Evolutionary conservation across 306 rosid genomes (phyloP), one percentile per base, ranked within the genome.

Genomic region (Neltuma alba): DNA sequence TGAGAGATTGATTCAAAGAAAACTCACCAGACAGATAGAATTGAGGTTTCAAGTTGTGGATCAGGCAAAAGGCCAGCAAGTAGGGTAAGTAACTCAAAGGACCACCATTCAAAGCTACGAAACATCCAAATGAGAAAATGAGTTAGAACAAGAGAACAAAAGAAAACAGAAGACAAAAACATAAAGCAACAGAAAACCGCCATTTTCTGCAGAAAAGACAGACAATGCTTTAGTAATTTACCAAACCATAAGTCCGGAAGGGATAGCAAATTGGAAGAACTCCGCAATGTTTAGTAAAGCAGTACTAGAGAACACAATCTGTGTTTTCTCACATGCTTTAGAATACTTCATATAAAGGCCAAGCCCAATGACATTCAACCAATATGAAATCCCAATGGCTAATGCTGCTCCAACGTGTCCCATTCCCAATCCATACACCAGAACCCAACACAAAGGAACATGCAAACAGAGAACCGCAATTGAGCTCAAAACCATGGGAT

Each of bases 31-130:
- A 88, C 64, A 0, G 93, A 90, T 16, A 90, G 89, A 41, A 92
- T 86, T 21, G 95, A 90, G 34, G 95, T 88, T 68, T 90, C 89
- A 2, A 90, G 79, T n/a, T 78, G 69, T 0, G 97, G 83, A 80
- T 87, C 82, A 47, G 95, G 89, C 25, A 92, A 45, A 58, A 87
- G 77, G 15, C 97, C 95, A 2, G 91, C 89, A 15, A 92, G 85
- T 16, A 90, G 69, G 27, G 83, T 61, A 37, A 92, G 87, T 14
- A 92, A 71, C 81, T 92, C 97, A 75, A 77, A 92, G 20, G 97
- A 84, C 92, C 91, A 87, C 91, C 89, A 87, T 77, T 92, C 92
- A 69, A 92, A 83, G 76, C 97, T 92, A 34, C 6, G 30, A 16
- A 74, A 58, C 28, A 77, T 68, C 38, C 55, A 37, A 58, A 73